Evolutionary conservation across 192 early-diverging fungal genomes (phyloP), one percentile per base, ranked within the genome.

Genomic region (Coemansia sp.): DNA sequence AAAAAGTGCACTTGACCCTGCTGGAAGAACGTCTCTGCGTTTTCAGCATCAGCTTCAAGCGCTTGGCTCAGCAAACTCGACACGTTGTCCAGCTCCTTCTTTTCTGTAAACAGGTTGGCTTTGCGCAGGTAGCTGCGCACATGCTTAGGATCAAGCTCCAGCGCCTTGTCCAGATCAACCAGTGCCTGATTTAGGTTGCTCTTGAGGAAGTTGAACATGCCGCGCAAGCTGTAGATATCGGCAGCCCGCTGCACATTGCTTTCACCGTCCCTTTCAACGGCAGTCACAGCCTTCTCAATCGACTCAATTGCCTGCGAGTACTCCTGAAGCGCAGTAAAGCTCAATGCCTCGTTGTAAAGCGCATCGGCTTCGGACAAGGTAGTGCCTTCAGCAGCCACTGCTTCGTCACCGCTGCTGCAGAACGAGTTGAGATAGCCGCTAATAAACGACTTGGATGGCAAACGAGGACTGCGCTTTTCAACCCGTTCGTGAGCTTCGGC

Each of bases 381-480:
- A 38, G 51, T 53, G 18, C 56, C 73, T 0, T 60, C 79, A 4
- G 40, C 53, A 1, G 66, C 61, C 0, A 23, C 53, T 3, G 69
- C 72, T 40, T 50, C 53, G 40, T 60, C 69, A 36, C 68, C 68
- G 42, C 35, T 50, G 59, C 71, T 72, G 20, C 85, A 76, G 81
- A 96, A 97, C 11, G 95, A 93, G 63, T 97, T 94, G 65, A 99
- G 83, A 70, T 95, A 99, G 4, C 92, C 92, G 28, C 80, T 81
- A 64, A 96, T 89, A 68, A 96, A 98, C 33, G 92, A 93, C 65
- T 82, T 80, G 6, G 91, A 94, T n/a, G 95, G 96, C 47, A 99
- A 73, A 8, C 83, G 82, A 26, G 81, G 71, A 58, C 64, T 49
- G 48, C 86, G 82, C 52, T 73, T 84, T 64, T 77, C 70, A 16